Percentiles rank a stretch among this genome's conserved stretches.
Conservation (phyloP, 2,329 filamentous ascomycete species). For the Plectosphaerella plurivora region DNA sequence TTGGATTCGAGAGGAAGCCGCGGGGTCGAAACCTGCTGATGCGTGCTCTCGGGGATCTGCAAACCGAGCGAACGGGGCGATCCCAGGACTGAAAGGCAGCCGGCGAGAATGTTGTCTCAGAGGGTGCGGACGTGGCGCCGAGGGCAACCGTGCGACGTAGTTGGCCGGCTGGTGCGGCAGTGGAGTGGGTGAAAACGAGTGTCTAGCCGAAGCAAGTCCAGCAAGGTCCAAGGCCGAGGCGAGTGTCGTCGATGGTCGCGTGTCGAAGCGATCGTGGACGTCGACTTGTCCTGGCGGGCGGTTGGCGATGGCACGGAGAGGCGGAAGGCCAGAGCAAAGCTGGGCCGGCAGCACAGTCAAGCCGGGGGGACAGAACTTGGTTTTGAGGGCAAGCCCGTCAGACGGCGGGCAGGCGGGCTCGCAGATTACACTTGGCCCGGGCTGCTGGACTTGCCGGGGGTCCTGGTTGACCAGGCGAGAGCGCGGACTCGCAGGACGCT, state of each 20-base stretch:
- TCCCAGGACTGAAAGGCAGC: not conserved
- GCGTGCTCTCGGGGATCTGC: not conserved
- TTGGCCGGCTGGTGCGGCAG: not conserved
- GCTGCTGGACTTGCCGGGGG: not conserved
- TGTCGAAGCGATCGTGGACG: not conserved
- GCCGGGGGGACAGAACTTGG: conserved; percentile 1
- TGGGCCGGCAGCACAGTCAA: not conserved
- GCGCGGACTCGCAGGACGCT: not conserved
- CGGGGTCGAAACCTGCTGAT: no score
- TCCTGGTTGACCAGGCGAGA: not conserved
- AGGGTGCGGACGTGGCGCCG: not conserved
- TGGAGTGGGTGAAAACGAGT: not conserved
- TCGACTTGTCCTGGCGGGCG: not conserved
- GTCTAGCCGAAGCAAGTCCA: not conserved
- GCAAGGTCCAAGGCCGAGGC: not conserved
- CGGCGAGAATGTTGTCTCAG: not conserved
- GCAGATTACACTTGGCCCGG: not conserved
- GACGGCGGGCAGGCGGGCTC: not conserved
- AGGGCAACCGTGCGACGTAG: not conserved
- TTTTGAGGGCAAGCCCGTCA: not conserved
- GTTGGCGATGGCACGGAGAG: not conserved
- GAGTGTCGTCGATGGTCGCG: not conserved
- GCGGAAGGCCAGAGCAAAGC: not conserved
- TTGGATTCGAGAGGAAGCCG: no score
- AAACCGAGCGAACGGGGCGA: not conserved